phyloP scores from a whole-genome alignment of 1,284 basidiomycete species.

The Gymnopus androsaceus region DNA sequence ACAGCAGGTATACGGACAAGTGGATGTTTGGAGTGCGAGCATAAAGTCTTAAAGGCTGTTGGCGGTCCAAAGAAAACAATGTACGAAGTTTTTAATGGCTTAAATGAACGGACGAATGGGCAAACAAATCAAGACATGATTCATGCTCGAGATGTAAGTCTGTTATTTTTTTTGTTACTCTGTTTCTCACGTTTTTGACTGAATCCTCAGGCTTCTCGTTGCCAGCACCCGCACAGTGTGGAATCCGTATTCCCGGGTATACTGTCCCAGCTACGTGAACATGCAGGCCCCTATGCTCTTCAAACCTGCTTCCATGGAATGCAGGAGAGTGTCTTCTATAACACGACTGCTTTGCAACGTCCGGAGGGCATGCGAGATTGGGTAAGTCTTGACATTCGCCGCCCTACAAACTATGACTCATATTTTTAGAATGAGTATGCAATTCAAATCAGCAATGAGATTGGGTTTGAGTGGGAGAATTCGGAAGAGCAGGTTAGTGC shows the following conservation, averaged over 20 bases:
- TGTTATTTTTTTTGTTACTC: neutral
- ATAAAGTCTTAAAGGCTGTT: constrained; percentile 26
- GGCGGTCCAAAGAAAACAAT: constrained; percentile 26
- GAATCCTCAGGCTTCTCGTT: constrained; percentile 19
- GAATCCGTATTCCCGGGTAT: constrained; percentile 24
- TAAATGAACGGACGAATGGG: constrained; percentile 25
- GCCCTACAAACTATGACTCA: neutral
- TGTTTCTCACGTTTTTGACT: constrained; percentile 13
- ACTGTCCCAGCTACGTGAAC: constrained; percentile 20
- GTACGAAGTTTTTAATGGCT: constrained; percentile 23
- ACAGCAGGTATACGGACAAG: constrained; percentile 32
- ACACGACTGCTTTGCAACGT: constrained; percentile 18
- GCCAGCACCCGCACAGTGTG: constrained; percentile 21
- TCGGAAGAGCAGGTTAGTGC: constrained; percentile 22
- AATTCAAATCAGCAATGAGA: constrained; percentile 6
- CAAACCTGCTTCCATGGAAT: constrained; percentile 26
- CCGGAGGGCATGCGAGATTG: constrained; percentile 24
- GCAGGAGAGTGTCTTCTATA: constrained; percentile 26
- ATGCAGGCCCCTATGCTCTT: constrained; percentile 27
- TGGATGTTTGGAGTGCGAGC: constrained; percentile 29
- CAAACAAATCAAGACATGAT: constrained; percentile 24
- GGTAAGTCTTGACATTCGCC: constrained; percentile 21
- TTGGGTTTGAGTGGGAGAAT: constrained; percentile 23
- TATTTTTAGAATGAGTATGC: constrained; percentile 1
- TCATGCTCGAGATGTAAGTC: constrained; percentile 26